These are phyloP conservation scores for Leccinum longicurvipes DNA, from an alignment of 768 basidiomycete genomes.

Conservation along the genomic window DNA sequence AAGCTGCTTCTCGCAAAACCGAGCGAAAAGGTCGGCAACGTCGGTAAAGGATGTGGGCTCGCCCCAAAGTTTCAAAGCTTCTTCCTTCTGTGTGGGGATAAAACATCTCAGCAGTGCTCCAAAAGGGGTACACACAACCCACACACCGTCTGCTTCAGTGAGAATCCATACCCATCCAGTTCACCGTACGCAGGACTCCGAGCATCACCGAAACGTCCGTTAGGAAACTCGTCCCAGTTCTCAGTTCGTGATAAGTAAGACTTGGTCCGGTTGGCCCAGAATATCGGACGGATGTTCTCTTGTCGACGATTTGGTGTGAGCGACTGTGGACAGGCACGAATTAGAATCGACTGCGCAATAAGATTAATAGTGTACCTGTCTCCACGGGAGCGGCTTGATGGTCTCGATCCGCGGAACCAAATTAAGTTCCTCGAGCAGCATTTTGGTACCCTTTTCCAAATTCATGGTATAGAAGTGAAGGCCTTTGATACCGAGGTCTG, in stretches of 20 bases:
- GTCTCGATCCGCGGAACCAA: slow-evolving; percentile 86
- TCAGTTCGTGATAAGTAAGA: slow-evolving; percentile 96
- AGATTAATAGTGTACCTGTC: slow-evolving; percentile 60
- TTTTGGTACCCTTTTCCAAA: slow-evolving; percentile 89
- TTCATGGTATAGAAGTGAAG: slow-evolving; percentile 99
- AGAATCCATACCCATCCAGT: slow-evolving; percentile 93
- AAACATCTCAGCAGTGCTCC: slow-evolving; percentile 5
- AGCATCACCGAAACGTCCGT: slow-evolving; percentile 97
- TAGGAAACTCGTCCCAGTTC: slow-evolving; percentile 99
- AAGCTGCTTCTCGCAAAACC: slow-evolving; percentile 76
- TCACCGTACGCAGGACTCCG: slow-evolving; percentile 98
- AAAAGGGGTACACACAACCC: background rate
- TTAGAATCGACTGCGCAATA: background rate
- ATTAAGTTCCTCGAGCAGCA: slow-evolving; percentile 90
- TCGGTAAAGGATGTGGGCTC: slow-evolving; percentile 66
- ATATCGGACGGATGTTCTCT: slow-evolving; percentile 95
- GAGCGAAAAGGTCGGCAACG: slow-evolving; percentile 69
- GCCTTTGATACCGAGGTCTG: slow-evolving; percentile 79
- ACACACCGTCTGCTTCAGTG: slow-evolving; percentile 82
- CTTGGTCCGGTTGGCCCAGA: slow-evolving; percentile 96
- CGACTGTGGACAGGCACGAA: slow-evolving; percentile 44
- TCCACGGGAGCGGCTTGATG: slow-evolving; percentile 95
- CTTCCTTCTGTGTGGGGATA: slow-evolving; percentile 67
- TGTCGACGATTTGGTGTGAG: slow-evolving; percentile 89
- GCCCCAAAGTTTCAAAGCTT: slow-evolving; percentile 87